Evolutionary conservation across 352 stramenopile species (phyloP), one percentile per base, ranked within the genome.

Genomic region (Phytopythium aichiense): DNA sequence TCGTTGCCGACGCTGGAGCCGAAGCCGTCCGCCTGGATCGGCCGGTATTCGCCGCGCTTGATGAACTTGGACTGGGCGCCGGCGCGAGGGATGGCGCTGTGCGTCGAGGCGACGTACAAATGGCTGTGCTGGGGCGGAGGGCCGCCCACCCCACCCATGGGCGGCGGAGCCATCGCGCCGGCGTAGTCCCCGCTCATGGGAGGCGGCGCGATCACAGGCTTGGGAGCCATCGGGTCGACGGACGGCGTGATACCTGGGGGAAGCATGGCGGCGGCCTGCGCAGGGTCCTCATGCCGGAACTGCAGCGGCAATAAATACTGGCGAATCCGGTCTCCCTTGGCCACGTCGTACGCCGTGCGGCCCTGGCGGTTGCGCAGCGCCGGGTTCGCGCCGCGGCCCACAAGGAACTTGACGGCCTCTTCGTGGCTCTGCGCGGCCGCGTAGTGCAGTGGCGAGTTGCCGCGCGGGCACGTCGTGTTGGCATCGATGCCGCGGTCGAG

Each of bases 1-100:
- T 92, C 80, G 58, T 97, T 97, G 54, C 89, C 89, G 7, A 97
- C 89, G 57, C 86, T 96, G 15, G 84, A 88, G 43, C 89, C 89
- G 60, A 97, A 97, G 30, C 89, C 89, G 60, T 97, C 89, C 1
- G 88, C 84, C 60, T 95, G 81, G 38, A 96, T 95, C 23, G 86
- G 84, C 35, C 87, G 87, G 58, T 91, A 92, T 60, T 91, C 81
- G 46, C 81, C 81, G 8, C 78, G 78, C 38, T 82, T 82, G 61
- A 88, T 78, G 23, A 75, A 71, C 38, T 84, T 77, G 18, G 76
- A 74, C 28, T 64, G 67, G 2, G 64, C 67, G 11, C 80, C 74
- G 20, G 62, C 65, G 22, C 84, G 80, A 57, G 86, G 84, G 64
- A 94, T 94, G 37, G 86, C 86, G 56, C 81, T 92, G 65, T 94